A percentile compares a stretch with the other conserved stretches of the same genome.
These are phyloP conservation scores for Cajanus cajan DNA, from an alignment of 306 rosid species.

Conservation along the genomic window DNA sequence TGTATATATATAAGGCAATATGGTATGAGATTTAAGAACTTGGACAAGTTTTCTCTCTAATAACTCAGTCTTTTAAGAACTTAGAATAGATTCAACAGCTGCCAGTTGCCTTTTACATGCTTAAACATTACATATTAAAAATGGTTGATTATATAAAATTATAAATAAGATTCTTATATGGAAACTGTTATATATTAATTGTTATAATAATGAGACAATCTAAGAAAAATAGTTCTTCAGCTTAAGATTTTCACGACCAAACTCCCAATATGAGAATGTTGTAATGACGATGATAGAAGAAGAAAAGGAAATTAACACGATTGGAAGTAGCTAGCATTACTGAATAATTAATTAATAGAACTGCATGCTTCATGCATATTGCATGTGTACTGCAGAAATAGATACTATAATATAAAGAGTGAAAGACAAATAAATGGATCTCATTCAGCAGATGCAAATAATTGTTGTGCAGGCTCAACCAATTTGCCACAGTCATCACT, in stretches of 20 bases:
- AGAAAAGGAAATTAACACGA: not conserved
- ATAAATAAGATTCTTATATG: not conserved
- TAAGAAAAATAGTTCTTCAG: not conserved
- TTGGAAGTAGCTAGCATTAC: not conserved
- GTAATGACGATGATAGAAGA: not conserved
- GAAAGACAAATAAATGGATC: conserved; percentile 27
- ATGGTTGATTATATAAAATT: not conserved
- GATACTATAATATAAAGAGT: not conserved
- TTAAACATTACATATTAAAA: no score
- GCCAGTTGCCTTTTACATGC: no score
- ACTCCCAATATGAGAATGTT: not conserved
- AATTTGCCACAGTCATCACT: not conserved
- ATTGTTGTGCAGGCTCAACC: not conserved
- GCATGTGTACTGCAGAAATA: not conserved
- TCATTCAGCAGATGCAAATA: conserved; percentile 9
- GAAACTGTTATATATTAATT: not conserved
- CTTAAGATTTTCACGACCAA: not conserved
- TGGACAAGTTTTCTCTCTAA: not conserved
- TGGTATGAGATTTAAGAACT: not conserved
- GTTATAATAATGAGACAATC: not conserved
- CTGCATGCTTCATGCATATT: conserved; percentile 25
- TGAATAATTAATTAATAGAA: conserved; percentile 2
- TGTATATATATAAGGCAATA: no score
- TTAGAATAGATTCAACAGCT: not conserved
- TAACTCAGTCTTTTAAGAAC: not conserved